A percentile compares a stretch with the other conserved stretches of the same genome.
Conservation (phyloP, 2,329 filamentous ascomycete genomes). For the Arthrobotrys sinensis region DNA sequence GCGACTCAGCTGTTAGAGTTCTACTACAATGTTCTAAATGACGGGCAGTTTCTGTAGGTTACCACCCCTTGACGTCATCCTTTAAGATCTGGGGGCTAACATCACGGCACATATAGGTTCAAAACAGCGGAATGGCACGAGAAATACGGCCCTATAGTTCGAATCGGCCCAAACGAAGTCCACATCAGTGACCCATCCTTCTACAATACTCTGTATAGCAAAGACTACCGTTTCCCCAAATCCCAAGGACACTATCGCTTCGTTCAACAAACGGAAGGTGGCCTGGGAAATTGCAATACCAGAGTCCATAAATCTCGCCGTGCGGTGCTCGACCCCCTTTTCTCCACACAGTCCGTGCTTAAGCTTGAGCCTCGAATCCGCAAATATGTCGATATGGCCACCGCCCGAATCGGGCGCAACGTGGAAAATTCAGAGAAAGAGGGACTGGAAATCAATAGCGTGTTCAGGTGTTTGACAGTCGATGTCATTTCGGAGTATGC, state of each 20-base stretch:
- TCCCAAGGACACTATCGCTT: constrained; percentile 51
- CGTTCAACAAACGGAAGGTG: constrained; percentile 52
- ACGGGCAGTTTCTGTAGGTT: constrained; percentile 64
- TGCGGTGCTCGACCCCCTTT: constrained; percentile 68
- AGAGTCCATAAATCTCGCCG: constrained; percentile 68
- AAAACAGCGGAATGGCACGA: constrained; percentile 66
- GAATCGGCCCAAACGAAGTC: constrained; percentile 67
- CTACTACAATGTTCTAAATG: constrained; percentile 66
- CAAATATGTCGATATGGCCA: constrained; percentile 56
- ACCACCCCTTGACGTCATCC: not conserved
- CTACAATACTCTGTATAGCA: constrained; percentile 67
- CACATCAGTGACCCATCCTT: constrained; percentile 65
- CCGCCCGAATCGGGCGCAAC: constrained; percentile 64
- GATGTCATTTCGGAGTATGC: constrained; percentile 68
- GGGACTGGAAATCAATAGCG: constrained; percentile 43
- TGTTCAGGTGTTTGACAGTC: constrained; percentile 66
- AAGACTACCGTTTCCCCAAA: constrained; percentile 68
- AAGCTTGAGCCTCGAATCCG: constrained; percentile 53
- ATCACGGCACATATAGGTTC: constrained; percentile 52
- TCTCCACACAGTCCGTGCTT: constrained; percentile 67
- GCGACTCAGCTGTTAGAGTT: constrained; percentile 66
- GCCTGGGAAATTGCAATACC: constrained; percentile 67
- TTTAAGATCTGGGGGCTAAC: not conserved
- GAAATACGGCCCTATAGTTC: constrained; percentile 67
- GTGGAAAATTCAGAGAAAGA: constrained; percentile 62